These are phyloP conservation scores for Jatropha multifida DNA, from an alignment of 441 rosid species.

Conservation along the genomic window DNA sequence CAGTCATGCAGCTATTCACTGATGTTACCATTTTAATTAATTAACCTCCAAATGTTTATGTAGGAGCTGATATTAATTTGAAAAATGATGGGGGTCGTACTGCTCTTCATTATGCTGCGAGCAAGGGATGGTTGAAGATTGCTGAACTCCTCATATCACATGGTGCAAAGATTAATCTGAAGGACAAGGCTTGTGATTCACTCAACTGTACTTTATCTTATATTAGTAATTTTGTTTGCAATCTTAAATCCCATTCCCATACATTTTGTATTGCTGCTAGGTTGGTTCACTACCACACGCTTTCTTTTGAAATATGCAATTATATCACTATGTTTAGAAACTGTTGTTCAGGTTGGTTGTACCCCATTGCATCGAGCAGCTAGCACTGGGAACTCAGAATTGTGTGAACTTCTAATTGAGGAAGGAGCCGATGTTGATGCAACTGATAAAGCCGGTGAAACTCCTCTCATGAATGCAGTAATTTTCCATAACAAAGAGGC, in stretches of 20 bases:
- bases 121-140: constrained; percentile 74
- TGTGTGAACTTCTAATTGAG: constrained; percentile 78
- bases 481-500: constrained; percentile 69
- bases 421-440: constrained; percentile 93
- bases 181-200: constrained; percentile 66
- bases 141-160: constrained; percentile 64
- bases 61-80: constrained; percentile 79
- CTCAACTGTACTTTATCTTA: neutral
- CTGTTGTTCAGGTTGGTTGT: constrained; percentile 64
- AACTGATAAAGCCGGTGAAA: constrained; percentile 71
- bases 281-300: neutral
- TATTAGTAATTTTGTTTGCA: neutral
- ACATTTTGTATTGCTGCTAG: neutral
- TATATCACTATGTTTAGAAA: neutral
- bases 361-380: constrained; percentile 94
- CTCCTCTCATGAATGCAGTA: constrained; percentile 84
- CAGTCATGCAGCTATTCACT: too few species aligned
- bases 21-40: too few species aligned
- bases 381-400: constrained; percentile 67
- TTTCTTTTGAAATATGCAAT: neutral
- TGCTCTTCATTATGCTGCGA: constrained; percentile 96
- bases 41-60: constrained; percentile 1
- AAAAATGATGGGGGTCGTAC: constrained; percentile 78
- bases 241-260: neutral
- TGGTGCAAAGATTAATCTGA: constrained; percentile 61